Evolutionary conservation across 2,329 filamentous ascomycete genomes (phyloP).

Genomic region (Microdochium bolleyi): DNA sequence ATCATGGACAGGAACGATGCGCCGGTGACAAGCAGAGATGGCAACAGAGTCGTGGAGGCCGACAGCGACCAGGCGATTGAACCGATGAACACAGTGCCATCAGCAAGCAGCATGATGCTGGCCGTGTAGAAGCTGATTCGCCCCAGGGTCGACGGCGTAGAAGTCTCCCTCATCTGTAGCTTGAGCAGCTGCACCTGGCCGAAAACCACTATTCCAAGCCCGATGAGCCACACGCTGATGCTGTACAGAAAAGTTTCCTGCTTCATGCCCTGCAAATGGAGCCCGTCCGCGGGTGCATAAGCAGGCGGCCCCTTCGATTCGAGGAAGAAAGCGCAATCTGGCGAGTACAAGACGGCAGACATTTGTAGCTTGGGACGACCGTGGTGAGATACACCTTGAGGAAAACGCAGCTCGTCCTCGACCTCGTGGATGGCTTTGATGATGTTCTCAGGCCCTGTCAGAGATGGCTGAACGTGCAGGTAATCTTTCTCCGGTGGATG

Average conservation of each 20-base stretch:
- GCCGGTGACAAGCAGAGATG: conserved; percentile 46
- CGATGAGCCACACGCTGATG: conserved; percentile 51
- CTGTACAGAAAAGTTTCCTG: conserved; percentile 49
- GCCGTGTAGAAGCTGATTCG: conserved; percentile 58
- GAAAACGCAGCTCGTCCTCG: conserved; percentile 55
- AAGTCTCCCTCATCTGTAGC: conserved; percentile 57
- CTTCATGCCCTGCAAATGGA: conserved; percentile 53
- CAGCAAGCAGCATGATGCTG: conserved; percentile 53
- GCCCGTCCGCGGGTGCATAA: conserved; percentile 39
- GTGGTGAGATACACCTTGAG: conserved; percentile 49
- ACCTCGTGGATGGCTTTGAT: conserved; percentile 40
- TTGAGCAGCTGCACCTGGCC: conserved; percentile 56
- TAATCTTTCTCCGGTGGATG: conserved; percentile 41
- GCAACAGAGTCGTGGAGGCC: conserved; percentile 47
- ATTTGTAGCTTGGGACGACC: conserved; percentile 50
- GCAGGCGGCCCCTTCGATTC: conserved; percentile 56
- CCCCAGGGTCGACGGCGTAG: conserved; percentile 59
- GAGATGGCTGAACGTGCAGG: conserved; percentile 21
- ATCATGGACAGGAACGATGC: conserved; percentile 47
- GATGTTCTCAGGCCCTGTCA: conserved; percentile 23
- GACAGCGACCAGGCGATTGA: conserved; percentile 48
- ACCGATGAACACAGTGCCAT: conserved; percentile 50
- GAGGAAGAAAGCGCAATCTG: conserved; percentile 60
- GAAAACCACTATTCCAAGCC: conserved; percentile 47
- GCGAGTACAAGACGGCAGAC: conserved; percentile 58